phyloP scores from a whole-genome alignment of 208 protist species.

The Crithidia bombi region DNA sequence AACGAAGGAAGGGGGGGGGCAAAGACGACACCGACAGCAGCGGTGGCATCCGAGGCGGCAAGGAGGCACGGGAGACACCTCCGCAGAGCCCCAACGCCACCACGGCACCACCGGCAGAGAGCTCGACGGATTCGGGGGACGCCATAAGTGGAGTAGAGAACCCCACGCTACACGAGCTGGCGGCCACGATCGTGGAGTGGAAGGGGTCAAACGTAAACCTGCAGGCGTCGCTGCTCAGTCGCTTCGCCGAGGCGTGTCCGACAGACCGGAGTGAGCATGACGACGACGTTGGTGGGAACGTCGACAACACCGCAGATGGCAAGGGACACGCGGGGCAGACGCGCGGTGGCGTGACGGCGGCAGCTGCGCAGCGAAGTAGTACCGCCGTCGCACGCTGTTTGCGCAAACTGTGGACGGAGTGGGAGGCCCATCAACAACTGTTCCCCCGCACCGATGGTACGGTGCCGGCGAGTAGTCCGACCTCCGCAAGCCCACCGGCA shows the following conservation, averaged over 20 bases:
- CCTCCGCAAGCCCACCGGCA: background rate
- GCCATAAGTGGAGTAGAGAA: background rate
- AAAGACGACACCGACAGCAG: background rate
- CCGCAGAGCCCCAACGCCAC: background rate
- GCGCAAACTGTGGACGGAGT: conserved; percentile 22
- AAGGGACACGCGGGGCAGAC: conserved; percentile 1
- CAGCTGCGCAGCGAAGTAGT: background rate
- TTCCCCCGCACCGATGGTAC: background rate
- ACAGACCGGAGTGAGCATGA: background rate
- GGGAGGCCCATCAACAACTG: conserved; percentile 26
- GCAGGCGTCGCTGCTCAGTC: conserved; percentile 26
- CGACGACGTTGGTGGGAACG: background rate
- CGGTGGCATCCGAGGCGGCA: background rate
- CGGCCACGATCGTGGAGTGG: conserved; percentile 23
- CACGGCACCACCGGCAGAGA: background rate
- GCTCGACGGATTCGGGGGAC: background rate
- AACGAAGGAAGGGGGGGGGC: background rate
- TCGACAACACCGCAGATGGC: background rate
- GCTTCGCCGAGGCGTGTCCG: conserved; percentile 10
- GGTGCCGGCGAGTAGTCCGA: background rate
- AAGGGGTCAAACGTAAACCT: conserved; percentile 14
- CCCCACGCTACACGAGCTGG: conserved; percentile 20
- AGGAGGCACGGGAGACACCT: background rate
- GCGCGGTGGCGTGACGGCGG: background rate
- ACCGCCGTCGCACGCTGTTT: conserved; percentile 20